A percentile compares a stretch with the other conserved stretches of the same genome.
Conservation (phyloP, 2,329 filamentous ascomycete species). For the Fragosphaeria purpurea region DNA sequence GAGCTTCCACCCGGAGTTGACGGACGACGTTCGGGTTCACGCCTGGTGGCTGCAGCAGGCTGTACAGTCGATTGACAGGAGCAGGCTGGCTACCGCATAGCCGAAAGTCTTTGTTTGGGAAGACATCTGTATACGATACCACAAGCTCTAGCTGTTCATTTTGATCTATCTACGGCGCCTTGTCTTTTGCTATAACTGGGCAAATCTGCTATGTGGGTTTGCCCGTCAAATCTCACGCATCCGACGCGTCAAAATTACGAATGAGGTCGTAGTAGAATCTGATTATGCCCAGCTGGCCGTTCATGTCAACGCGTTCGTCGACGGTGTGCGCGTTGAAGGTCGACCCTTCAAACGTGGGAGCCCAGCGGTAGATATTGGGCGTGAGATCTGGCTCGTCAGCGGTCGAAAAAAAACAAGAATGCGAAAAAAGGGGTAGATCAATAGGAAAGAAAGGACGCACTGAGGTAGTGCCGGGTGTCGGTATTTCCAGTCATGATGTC, state of each 20-base stretch:
- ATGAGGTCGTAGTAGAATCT: constrained; percentile 30
- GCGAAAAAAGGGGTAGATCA: too few species aligned
- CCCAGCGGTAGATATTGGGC: constrained; percentile 38
- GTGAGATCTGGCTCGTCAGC: constrained; percentile 20
- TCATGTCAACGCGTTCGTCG: constrained; percentile 28
- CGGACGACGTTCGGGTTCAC: constrained; percentile 78
- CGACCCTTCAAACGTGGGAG: constrained; percentile 25
- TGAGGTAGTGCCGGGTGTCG: constrained; percentile 34
- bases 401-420: too few species aligned
- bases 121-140: too few species aligned
- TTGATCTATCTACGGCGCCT: too few species aligned
- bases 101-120: too few species aligned
- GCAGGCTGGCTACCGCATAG: too few species aligned
- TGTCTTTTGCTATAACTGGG: too few species aligned
- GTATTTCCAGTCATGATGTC: constrained; percentile 42
- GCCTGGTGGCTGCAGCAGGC: constrained; percentile 84
- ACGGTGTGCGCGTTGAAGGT: constrained; percentile 28
- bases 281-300: constrained; percentile 24
- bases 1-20: constrained; percentile 93
- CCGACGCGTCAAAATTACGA: constrained; percentile 27
- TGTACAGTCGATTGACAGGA: not conserved
- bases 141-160: too few species aligned
- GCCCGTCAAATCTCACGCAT: constrained; percentile 1
- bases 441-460: too few species aligned
- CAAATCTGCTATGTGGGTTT: too few species aligned